phyloP scores from a whole-genome alignment of 805 yeast genomes.

The Nakazawaea ernobii region DNA sequence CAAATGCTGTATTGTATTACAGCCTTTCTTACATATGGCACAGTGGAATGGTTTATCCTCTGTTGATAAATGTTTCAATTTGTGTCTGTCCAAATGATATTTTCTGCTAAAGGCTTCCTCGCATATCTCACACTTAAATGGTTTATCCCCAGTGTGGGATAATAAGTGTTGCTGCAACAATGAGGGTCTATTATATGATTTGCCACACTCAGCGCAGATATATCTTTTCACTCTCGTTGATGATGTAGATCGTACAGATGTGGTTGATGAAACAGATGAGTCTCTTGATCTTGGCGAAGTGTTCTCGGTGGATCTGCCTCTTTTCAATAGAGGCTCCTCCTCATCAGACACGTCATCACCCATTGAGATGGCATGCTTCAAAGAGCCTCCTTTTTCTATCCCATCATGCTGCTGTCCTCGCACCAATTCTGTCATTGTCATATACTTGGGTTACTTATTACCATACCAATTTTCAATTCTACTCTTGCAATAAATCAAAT shows the following conservation, averaged over 20 bases:
- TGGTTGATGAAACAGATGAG: slow-evolving; percentile 3
- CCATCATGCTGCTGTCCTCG: background rate
- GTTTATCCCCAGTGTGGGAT: slow-evolving; percentile 76
- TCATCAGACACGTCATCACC: background rate
- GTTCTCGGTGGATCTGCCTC: background rate
- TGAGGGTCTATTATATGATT: slow-evolving; percentile 77
- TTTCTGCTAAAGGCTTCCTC: slow-evolving; percentile 62
- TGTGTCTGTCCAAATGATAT: slow-evolving; percentile 77
- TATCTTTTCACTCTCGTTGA: slow-evolving; percentile 52
- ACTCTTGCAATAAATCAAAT: background rate
- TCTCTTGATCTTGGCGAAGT: background rate
- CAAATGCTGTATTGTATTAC: slow-evolving; percentile 73
- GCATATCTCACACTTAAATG: slow-evolving; percentile 65
- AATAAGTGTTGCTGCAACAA: slow-evolving; percentile 75
- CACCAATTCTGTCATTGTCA: background rate
- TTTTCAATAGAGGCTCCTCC: background rate
- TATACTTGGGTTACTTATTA: too few relatives aligned
- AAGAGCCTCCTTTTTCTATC: too few relatives aligned
- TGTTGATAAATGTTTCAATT: slow-evolving; percentile 48
- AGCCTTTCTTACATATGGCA: slow-evolving; percentile 73
- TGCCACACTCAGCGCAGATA: slow-evolving; percentile 66
- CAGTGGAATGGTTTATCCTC: slow-evolving; percentile 69
- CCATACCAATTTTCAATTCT: background rate
- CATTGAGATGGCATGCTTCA: background rate
- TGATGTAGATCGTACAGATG: slow-evolving; percentile 25